Evolutionary conservation across 345 rosid species (phyloP), one percentile per base, ranked within the genome.

Genomic region (Citrus australasica): DNA sequence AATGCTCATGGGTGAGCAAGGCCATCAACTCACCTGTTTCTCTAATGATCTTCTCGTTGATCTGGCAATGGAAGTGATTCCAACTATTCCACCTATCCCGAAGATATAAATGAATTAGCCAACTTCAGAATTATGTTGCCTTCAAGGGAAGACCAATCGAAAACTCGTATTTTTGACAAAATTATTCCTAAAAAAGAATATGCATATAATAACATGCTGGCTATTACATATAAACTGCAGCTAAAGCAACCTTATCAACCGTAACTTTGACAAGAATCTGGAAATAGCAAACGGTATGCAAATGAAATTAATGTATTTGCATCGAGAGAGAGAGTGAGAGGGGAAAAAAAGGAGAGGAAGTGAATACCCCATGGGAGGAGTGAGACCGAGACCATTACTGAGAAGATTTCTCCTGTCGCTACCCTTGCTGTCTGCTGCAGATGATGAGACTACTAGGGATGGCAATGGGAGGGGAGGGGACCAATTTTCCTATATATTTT

Each of bases 291-390:
- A 46, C 51, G 1, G 51, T 11, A 46, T 46, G 17, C 51, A 46
- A 46, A 46, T 0, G 51, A 46, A 3, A 13, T 46, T 46, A 13
- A 11, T 46, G 51, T 46, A 46, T 13, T 46, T 46, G 16, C 51
- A 46, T 13, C 1, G 4, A 27, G 1, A 16, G 9, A 24, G 13
- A 60, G 17, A 32, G n/a, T 0, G n/a, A 32, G 7, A 3, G 33
- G 4, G 56, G 30, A 7, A 17, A 37, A 6, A 37, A 6, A 7
- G 24, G 2, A 9, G 38, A 27, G 16, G 64, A 16, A 69, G 6
- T 30, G 7, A 38, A 71, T 79, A 81, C 82, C 83, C 87, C 83
- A 81, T 81, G 25, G 82, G 87, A 81, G 87, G 87, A 27, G 84
- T 79, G 60, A 17, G 51, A 40, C 59, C 87, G 63, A 81, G 76